Conservation (phyloP, 768 basidiomycete genomes). For the Naganishia randhawae region DNA sequence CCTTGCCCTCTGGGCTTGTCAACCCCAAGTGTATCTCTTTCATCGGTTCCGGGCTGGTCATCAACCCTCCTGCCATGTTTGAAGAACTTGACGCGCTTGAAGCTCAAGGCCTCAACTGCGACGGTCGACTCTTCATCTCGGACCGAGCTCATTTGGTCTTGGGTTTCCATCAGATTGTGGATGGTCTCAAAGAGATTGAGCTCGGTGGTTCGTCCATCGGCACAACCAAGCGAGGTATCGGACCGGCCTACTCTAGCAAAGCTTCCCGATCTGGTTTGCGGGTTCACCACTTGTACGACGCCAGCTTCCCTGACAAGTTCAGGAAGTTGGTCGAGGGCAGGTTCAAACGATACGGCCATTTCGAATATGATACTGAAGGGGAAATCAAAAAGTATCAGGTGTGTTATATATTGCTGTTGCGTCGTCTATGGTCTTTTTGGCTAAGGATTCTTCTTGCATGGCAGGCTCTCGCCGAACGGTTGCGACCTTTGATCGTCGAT, state of each 20-base stretch:
- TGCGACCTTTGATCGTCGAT: slow-evolving; percentile 85
- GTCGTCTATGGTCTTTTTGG: neutral
- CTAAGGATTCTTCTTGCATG: neutral
- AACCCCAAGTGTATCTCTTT: slow-evolving; percentile 79
- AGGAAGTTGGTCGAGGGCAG: slow-evolving; percentile 91
- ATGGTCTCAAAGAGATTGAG: slow-evolving; percentile 96
- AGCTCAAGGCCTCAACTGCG: slow-evolving; percentile 83
- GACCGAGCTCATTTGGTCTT: slow-evolving; percentile 96
- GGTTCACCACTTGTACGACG: slow-evolving; percentile 92
- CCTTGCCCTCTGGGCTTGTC: slow-evolving; percentile 80
- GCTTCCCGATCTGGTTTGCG: slow-evolving; percentile 92
- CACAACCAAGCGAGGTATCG: slow-evolving; percentile 96
- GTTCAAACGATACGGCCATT: slow-evolving; percentile 95
- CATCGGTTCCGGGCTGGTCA: slow-evolving; percentile 92
- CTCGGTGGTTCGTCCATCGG: slow-evolving; percentile 84
- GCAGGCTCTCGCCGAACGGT: slow-evolving; percentile 74
- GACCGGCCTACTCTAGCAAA: slow-evolving; percentile 96
- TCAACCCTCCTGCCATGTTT: slow-evolving; percentile 94
- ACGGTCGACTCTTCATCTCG: slow-evolving; percentile 79
- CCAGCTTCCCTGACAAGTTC: slow-evolving; percentile 84
- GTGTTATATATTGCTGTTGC: slow-evolving; percentile 24
- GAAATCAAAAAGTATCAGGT: slow-evolving; percentile 93
- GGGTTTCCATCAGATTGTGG: slow-evolving; percentile 99
- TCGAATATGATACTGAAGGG: slow-evolving; percentile 96
- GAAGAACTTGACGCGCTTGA: slow-evolving; percentile 81